Conservation (phyloP, 768 basidiomycete genomes). For the Lactifluus rugatus region DNA sequence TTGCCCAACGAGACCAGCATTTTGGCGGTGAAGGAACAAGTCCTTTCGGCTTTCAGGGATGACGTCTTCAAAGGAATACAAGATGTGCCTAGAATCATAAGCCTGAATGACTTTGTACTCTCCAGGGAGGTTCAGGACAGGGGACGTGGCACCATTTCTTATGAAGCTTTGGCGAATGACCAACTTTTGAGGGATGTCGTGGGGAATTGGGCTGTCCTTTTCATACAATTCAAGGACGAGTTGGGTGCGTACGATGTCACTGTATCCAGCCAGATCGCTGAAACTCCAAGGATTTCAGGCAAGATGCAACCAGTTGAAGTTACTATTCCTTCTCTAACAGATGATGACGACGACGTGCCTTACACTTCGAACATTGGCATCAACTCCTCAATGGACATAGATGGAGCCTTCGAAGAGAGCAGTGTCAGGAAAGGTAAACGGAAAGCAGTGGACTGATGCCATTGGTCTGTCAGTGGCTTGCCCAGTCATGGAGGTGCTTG, state of each 20-base stretch:
- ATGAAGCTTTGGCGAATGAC: conserved; percentile 42
- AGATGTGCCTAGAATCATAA: conserved; percentile 29
- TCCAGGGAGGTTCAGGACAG: conserved; percentile 45
- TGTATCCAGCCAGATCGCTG: not conserved
- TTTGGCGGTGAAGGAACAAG: conserved; percentile 51
- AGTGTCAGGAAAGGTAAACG: conserved; percentile 52
- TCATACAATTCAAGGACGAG: conserved; percentile 54
- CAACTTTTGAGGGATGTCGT: conserved; percentile 41
- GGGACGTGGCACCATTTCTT: conserved; percentile 39
- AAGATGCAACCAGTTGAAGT: conserved; percentile 50
- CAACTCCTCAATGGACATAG: conserved; percentile 13
- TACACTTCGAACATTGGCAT: conserved; percentile 4
- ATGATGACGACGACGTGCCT: conserved; percentile 47
- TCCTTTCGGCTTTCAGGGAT: conserved; percentile 48
- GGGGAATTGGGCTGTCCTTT: conserved; percentile 57
- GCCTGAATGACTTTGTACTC: conserved; percentile 51
- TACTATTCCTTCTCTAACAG: conserved; percentile 45
- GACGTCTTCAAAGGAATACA: conserved; percentile 31
- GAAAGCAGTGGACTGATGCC: conserved; percentile 34
- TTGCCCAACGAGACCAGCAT: conserved; percentile 46
- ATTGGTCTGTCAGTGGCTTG: no score
- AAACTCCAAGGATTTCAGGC: conserved; percentile 27
- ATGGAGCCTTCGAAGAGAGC: conserved; percentile 26
- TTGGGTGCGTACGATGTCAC: conserved; percentile 39
- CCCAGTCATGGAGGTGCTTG: no score